Conservation (phyloP, 2,329 filamentous ascomycete genomes). For the Rutstroemia sp. region DNA sequence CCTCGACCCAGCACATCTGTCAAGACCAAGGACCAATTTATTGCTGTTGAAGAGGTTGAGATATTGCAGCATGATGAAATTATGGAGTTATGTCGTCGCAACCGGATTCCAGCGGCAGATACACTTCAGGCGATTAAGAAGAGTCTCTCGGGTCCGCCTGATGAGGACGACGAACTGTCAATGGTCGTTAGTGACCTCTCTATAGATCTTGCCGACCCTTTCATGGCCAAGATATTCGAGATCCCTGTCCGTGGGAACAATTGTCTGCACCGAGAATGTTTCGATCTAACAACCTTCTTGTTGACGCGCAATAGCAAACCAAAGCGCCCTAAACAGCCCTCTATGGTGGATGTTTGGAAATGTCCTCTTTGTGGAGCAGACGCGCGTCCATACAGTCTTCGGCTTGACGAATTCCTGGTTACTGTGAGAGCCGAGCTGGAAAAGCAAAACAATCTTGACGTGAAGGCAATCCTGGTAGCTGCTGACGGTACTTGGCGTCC, state of each 20-base stretch:
- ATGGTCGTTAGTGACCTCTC: slow-evolving; percentile 50
- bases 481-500: slow-evolving; percentile 59
- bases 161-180: slow-evolving; percentile 49
- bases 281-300: slow-evolving; percentile 81
- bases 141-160: slow-evolving; percentile 35
- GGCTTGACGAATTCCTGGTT: slow-evolving; percentile 67
- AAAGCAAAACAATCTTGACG: slow-evolving; percentile 38
- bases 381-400: slow-evolving; percentile 63
- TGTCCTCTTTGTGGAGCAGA: slow-evolving; percentile 79
- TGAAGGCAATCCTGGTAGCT: slow-evolving; percentile 55
- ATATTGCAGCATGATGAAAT: slow-evolving; percentile 41
- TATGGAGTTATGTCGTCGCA: slow-evolving; percentile 33
- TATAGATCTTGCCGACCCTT: slow-evolving; percentile 61
- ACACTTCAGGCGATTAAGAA: slow-evolving; percentile 51
- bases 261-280: slow-evolving; percentile 80
- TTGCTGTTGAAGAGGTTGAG: slow-evolving; percentile 65
- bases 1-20: slow-evolving; percentile 26
- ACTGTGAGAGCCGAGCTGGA: slow-evolving; percentile 52
- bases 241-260: slow-evolving; percentile 61
- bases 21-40: slow-evolving; percentile 40
- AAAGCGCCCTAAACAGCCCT: slow-evolving; percentile 42
- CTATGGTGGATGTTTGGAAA: slow-evolving; percentile 65
- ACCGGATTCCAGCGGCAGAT: slow-evolving; percentile 37
- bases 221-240: slow-evolving; percentile 56
- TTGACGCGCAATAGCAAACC: slow-evolving; percentile 47